Base-by-base conservation (phyloP, 1,284 basidiomycete species). In the Fomitopsis betulina region DNA sequence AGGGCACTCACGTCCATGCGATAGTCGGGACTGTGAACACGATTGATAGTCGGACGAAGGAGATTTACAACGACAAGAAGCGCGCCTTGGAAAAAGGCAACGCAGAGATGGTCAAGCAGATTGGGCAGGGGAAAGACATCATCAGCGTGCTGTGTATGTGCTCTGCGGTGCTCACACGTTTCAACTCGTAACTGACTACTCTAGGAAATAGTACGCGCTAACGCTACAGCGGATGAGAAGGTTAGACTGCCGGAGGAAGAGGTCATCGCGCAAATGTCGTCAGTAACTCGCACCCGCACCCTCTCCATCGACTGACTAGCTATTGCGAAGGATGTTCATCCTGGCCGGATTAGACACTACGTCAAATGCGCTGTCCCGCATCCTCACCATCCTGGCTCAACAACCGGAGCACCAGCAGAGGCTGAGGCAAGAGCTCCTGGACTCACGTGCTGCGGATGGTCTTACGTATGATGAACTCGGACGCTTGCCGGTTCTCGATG, bases 51-150 rank as follows among this genome's bases (percentile, higher is more conserved):
- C 12, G 32, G 19, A 12, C 47, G 17, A 25, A 13, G 13, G 30
- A 70, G 35, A 62, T 72, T 43, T 65, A 71, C 40, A n/a, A 12
- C 13, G 19, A 27, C 2, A 59, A 54, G 43, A 54, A 54, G 25
- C 37, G 15, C 3, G 39, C 53, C 5, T 27, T 63, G 58, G 12
- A 13, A 43, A 55, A 69, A 70, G 65, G 64, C 5, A 62, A 66
- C 30, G 64, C 61, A 19, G 57, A 37, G 0, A 54, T 60, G 13
- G 7, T 56, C 13, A 21, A 59, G 38, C 61, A 67, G 43, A 54
- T 67, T n/a, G 67, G 65, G 5, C 43, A 57, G n/a, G 67, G 67
- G 8, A 69, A 66, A 49, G 68, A 70, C 52, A 64, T 70, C 32
- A 65, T 70, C 60, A 68, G 66, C 42, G 58, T 65, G 40, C 56